Evolutionary conservation across 176 grass and related monocot genomes (phyloP), one percentile per base, ranked within the genome.

Genomic region (Hordeum marinum): DNA sequence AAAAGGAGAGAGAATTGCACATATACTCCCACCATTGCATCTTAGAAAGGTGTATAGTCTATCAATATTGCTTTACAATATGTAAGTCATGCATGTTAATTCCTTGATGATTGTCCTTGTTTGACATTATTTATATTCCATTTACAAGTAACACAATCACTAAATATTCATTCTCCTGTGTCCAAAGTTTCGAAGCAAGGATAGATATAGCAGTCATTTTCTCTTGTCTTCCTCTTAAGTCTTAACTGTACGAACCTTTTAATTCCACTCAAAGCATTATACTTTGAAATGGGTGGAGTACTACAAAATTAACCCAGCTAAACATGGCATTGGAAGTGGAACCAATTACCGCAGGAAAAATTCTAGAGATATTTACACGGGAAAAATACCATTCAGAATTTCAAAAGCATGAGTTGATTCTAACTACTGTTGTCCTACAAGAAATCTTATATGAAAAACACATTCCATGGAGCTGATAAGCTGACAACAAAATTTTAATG

Each of bases 231-330:
- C 41, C 37, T 72, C 68, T 72, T 23, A 11, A 73, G 21, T 72
- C 68, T 72, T 23, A 11, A 73, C 40, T 72, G 23, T 27, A 72
- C 48, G 13, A 46, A 27, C 13, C 9, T 29, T 12, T 74, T 74
- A 29, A 48, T 18, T 37, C 25, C 14, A 50, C 3, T 74, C 71
- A 74, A 29, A 74, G 48, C 17, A 35, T 37, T 10, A 37, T 48
- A 31, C 69, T 29, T 74, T 29, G 14, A 50, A 50, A 75, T 20
- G 15, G 8, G 0, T 73, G 14, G 43, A 31, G 25, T 73, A 64
- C 12, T 23, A 75, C 58, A 63, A 20, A 86, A 58, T 82, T 69
- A 40, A n/a, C n/a, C 13, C 63, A 78, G 45, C 67, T 74, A 68
- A 65, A 65, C 74, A 85, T 66, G 82, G 35, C 11, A 85, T 60